Evolutionary conservation across 1,139 yeast genomes (phyloP), one percentile per base, ranked within the genome.

Genomic region (Zygosaccharomyces sapae): DNA sequence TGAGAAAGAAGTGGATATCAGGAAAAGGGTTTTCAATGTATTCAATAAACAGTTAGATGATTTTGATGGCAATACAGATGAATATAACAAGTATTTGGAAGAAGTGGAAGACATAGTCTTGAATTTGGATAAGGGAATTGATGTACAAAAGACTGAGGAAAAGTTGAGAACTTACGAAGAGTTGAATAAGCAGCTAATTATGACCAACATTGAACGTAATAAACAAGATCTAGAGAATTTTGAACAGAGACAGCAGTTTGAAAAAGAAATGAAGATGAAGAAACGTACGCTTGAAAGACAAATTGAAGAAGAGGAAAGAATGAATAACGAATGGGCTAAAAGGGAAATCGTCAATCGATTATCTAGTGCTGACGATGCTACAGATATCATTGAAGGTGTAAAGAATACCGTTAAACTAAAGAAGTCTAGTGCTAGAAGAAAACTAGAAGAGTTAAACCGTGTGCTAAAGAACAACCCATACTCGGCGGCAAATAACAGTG

Each of bases 1-100:
- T 8, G 99, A 94, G 66, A 76, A 85, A 54, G 99, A 92, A 63
- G 88, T 94, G 37, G 98, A 92, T 67, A 81, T 90, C 30, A 76
- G 99, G 47, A 83, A 83, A 56, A 71, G 94, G 50, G 90, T 94
- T 12, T 74, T 77, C 54, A 75, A 76, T 48, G 83, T 90, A 27
- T 90, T 85, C 69, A 92, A 92, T 66, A 85, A 86, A 65, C 81
- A 86, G 1, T 79, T 81, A 54, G 83, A 80, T 44, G 96, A 89
- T 60, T 92, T 92, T 60, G 72, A 67, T n/a, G 72, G 64, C 2
- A 63, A 73, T 13, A 68, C 83, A 27, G 72, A 74, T 8, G 83
- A 74, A 29, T 90, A 74, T 66, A 89, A 94, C 62, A 73, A 72
- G 55, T 92, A 92, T 62, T 70, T 92, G 49, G 98, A 92, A 61